These are phyloP conservation scores for Alopecurus myosuroides DNA, from an alignment of 176 grass and related monocot genomes.

Conservation along the genomic window DNA sequence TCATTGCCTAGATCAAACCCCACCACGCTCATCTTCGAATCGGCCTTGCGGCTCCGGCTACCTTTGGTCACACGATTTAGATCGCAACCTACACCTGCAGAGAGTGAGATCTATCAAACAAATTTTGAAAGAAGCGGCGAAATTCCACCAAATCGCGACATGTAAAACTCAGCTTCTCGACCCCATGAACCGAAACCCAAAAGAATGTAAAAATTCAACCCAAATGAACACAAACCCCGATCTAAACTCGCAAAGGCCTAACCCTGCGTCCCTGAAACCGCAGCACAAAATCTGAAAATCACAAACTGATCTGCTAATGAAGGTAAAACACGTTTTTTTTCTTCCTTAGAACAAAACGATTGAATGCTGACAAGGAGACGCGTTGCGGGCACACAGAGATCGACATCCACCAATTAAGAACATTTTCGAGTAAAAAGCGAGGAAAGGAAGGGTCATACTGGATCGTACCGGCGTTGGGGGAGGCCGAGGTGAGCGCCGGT, in stretches of 20 bases:
- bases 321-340: not conserved
- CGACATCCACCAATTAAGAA: not conserved
- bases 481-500: not conserved
- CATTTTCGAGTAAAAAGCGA: not conserved
- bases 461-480: constrained; percentile 11
- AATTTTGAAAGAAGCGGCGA: not conserved
- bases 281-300: not conserved
- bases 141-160: not conserved
- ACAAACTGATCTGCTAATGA: not conserved
- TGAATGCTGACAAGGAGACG: not conserved
- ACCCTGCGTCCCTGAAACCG: not conserved
- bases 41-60: not conserved
- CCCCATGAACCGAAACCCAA: not conserved
- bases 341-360: not conserved
- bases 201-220: not conserved
- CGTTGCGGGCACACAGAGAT: not conserved
- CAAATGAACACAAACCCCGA: not conserved
- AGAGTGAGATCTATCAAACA: constrained; percentile 18
- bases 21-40: constrained; percentile 73
- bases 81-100: not conserved
- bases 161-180: not conserved
- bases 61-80: constrained; percentile 1
- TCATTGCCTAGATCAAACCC: constrained; percentile 88
- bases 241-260: not conserved
- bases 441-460: not conserved